These are phyloP conservation scores for Ceratocystis harringtonii DNA, from an alignment of 2,329 filamentous ascomycete species.

Conservation along the genomic window DNA sequence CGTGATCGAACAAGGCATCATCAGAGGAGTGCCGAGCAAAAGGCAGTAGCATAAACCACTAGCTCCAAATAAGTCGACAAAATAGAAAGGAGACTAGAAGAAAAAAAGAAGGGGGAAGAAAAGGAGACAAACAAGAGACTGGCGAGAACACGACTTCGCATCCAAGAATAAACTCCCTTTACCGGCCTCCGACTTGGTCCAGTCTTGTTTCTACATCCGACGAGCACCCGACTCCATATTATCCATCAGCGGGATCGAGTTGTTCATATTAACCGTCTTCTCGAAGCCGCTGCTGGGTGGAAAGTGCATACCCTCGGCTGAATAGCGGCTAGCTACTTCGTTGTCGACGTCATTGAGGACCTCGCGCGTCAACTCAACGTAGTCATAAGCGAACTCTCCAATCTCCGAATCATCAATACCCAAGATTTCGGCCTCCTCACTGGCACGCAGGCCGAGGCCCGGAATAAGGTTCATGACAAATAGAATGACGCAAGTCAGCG, in stretches of 20 bases:
- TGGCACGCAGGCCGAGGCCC: conserved; percentile 56
- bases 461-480: conserved; percentile 68
- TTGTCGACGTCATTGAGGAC: conserved; percentile 34
- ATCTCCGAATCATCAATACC: conserved; percentile 85
- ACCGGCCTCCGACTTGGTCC: not conserved
- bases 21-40: not conserved
- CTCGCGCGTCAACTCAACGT: conserved; percentile 62
- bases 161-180: no score
- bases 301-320: conserved; percentile 27
- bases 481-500: conserved; percentile 61
- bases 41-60: not conserved
- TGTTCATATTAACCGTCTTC: conserved; percentile 31
- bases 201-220: not conserved
- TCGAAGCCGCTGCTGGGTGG: conserved; percentile 26
- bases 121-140: not conserved
- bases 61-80: not conserved
- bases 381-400: conserved; percentile 91
- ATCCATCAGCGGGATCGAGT: conserved; percentile 29
- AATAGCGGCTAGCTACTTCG: conserved; percentile 32
- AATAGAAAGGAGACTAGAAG: not conserved
- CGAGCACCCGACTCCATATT: conserved; percentile 21
- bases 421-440: conserved; percentile 63
- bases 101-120: not conserved
- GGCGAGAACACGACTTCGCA: no score
- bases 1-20: conserved; percentile 4